These are phyloP conservation scores for Ophiostoma novo-ulmi DNA, from an alignment of 2,329 filamentous ascomycete species.

Conservation along the genomic window DNA sequence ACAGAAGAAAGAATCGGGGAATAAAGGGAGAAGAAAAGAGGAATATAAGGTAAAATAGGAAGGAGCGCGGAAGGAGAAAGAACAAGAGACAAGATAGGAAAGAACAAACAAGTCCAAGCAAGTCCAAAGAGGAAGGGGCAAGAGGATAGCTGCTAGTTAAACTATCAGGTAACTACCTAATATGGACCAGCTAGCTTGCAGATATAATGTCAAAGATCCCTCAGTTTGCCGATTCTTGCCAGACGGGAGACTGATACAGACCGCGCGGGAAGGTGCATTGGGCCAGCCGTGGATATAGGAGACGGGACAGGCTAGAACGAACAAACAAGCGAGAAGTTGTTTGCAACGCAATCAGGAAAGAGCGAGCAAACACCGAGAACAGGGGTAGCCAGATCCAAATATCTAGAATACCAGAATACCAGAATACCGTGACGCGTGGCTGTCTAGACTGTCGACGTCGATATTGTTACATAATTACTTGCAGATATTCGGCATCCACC, in stretches of 20 bases:
- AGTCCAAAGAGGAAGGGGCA: not conserved
- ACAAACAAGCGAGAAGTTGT: not conserved
- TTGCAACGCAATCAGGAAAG: not conserved
- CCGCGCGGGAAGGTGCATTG: conserved; percentile 2
- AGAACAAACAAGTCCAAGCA: not conserved
- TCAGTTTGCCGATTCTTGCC: not conserved
- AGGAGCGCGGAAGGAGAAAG: not conserved
- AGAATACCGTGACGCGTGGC: not conserved
- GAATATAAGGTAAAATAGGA: not conserved
- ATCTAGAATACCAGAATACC: too few relatives aligned
- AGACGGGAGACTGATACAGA: not conserved
- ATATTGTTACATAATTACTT: not conserved
- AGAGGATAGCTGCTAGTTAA: not conserved
- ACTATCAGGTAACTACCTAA: not conserved
- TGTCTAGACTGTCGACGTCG: not conserved
- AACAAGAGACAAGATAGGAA: not conserved
- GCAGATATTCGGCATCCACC: not conserved
- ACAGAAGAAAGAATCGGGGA: not conserved
- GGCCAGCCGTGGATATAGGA: not conserved
- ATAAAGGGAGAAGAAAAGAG: not conserved
- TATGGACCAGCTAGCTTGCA: not conserved
- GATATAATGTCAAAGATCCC: conserved; percentile 1
- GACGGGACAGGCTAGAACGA: not conserved
- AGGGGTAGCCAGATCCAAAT: too few relatives aligned
- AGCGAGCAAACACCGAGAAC: not conserved